Evolutionary conservation across 805 yeast genomes (phyloP), one percentile per base, ranked within the genome.

Genomic region (Ogataea neopini): DNA sequence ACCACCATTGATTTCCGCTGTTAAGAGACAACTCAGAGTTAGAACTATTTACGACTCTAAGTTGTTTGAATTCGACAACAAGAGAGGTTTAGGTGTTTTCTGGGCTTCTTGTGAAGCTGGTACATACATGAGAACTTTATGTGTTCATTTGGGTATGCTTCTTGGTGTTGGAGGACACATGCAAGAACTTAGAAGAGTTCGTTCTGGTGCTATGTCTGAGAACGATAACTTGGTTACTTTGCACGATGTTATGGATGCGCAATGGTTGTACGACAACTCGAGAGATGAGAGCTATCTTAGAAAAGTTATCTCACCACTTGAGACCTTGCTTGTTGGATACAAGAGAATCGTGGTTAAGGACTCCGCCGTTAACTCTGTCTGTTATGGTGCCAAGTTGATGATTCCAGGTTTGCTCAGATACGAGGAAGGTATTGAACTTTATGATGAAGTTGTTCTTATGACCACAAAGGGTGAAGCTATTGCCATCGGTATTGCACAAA

Each of bases 61-160:
- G 57, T 78, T 94, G 68, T 83, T 94, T 63, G 99, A 94, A 74
- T 94, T 94, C 65, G 99, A 91, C 74, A 87, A 90, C 73, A 91
- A 94, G 74, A 86, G 98, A 72, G 92, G 94, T 61, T 79, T 94
- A 53, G 96, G 96, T 75, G 98, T 94, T 29, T 94, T 94, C 77
- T 94, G 99, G 99, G 99, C 98, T 50, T 87, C 96, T 35, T 94
- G 99, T 80, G 99, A 94, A 77, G 99, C 99, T 52, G 99, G 99
- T 74, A 94, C 99, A 51, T 94, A 94, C 75, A 94, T 94, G 97
- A 87, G 99, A 81, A 94, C 99, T 43, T 76, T 94, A 62, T 94
- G 99, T 85, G 99, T 94, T 48, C 99, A 94, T 73, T 76, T 94
- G 64, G 99, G 99, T 75, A 91, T 94, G 96, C 79, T 94, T 51